Evolutionary conservation across 1,284 basidiomycete genomes (phyloP), one percentile per base, ranked within the genome.

Genomic region (Naganishia cerealis): DNA sequence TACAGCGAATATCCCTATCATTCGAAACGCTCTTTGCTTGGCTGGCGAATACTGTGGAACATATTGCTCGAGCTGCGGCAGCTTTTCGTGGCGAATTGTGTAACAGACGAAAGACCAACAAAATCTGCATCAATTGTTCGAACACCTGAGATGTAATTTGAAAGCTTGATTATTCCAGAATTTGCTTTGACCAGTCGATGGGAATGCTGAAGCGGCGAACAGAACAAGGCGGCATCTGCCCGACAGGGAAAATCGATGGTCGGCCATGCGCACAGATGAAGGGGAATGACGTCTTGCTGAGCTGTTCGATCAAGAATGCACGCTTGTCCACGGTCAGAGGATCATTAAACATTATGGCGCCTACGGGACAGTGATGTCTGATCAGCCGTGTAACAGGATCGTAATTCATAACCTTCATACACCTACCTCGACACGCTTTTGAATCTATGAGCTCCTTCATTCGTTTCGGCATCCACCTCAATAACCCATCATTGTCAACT

Each of bases 321-420:
- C 91, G 91, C 75, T 95, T 91, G 42, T 85, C 83, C 3, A 80
- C 66, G 18, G 82, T 85, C 57, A 98, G 83, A 0, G 82, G 70
- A 77, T 97, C 94, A 73, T 93, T 94, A 83, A 98, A 98, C 94
- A 98, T 97, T 79, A 96, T 90, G 0, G 94, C 92, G 57, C 91
- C 92, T 94, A 42, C 3, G 1, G 0, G 13, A n/a, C 3, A 16
- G 24, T 26, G 24, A 42, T 24, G 16, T 29, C 33, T 16, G 57
- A 26, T 21, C 5, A 24, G 15, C 46, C 12, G n/a, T 40, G n/a
- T 12, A 50, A 39, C 36, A 38, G 24, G 53, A 39, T 48, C 59
- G 26, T 39, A 58, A 33, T 40, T 42, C 26, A 43, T 33, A 29
- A 40, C 7, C 24, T 42, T 48, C 10, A 9, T 3, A 40, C 33